A percentile compares a stretch with the other conserved stretches of the same genome.
phyloP scores from a whole-genome alignment of 768 basidiomycete genomes.

The Tricholoma flavovirens region DNA sequence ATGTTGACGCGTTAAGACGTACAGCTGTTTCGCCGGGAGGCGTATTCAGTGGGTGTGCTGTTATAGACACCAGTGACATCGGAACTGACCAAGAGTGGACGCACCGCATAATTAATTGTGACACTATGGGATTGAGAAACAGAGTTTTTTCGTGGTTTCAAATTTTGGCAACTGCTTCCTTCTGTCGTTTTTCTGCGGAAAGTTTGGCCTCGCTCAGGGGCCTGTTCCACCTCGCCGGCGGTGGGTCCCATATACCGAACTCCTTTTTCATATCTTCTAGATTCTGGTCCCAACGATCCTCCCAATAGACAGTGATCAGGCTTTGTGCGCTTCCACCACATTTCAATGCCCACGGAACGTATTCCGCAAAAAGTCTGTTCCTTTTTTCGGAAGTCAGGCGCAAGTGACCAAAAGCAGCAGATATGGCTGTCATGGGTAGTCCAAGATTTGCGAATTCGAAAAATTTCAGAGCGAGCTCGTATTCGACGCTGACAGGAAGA shows the following conservation, averaged over 20 bases:
- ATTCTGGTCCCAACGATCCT: slow-evolving; percentile 84
- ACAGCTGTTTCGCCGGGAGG: too few species aligned
- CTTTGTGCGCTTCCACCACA: slow-evolving; percentile 72
- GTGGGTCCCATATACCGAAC: slow-evolving; percentile 81
- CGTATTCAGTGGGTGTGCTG: too few species aligned
- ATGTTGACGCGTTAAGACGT: neutral
- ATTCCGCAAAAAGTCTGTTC: slow-evolving; percentile 64
- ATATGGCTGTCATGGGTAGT: slow-evolving; percentile 81
- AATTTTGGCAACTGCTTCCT: neutral
- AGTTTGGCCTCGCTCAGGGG: slow-evolving; percentile 58
- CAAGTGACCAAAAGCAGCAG: slow-evolving; percentile 74
- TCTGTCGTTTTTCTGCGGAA: slow-evolving; percentile 32
- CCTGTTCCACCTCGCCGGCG: slow-evolving; percentile 64
- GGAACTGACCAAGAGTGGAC: neutral
- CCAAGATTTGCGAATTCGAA: slow-evolving; percentile 93
- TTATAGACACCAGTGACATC: neutral
- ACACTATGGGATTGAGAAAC: neutral
- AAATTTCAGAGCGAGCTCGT: slow-evolving; percentile 90
- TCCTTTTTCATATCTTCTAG: slow-evolving; percentile 80
- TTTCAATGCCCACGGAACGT: slow-evolving; percentile 87
- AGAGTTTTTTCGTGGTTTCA: neutral
- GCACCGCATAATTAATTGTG: neutral
- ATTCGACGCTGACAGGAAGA: slow-evolving; percentile 84
- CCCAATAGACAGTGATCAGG: slow-evolving; percentile 93
- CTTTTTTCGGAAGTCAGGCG: slow-evolving; percentile 57